These are phyloP conservation scores for Zancudomyces culisetae DNA, from an alignment of 371 early-diverging fungal species.

Conservation along the genomic window DNA sequence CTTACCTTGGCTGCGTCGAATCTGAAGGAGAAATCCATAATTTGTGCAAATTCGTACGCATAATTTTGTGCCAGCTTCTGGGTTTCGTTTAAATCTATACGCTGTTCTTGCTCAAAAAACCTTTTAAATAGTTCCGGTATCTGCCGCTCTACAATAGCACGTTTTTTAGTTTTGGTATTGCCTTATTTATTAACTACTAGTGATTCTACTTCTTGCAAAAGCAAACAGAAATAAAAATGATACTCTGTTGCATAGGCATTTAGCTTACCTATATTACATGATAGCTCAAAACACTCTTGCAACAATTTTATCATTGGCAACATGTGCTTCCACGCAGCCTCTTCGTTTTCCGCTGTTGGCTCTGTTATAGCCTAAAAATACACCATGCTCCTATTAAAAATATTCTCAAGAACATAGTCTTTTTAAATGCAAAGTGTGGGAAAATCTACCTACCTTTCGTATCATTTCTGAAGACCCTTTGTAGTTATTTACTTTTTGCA, in stretches of 20 bases:
- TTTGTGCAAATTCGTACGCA: constrained; percentile 34
- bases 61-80: not conserved
- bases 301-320: constrained; percentile 56
- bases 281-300: constrained; percentile 57
- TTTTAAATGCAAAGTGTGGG: not conserved
- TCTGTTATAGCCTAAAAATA: constrained; percentile 44
- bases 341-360: constrained; percentile 61
- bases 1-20: constrained; percentile 77
- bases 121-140: constrained; percentile 53
- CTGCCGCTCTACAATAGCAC: constrained; percentile 49
- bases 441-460: not conserved
- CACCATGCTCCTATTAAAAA: not conserved
- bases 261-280: constrained; percentile 39
- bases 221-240: not conserved
- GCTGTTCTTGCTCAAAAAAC: constrained; percentile 50
- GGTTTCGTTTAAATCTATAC: constrained; percentile 57
- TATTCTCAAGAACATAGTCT: not conserved
- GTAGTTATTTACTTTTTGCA: not conserved
- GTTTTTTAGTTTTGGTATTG: too few relatives aligned
- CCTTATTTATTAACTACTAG: not conserved
- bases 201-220: not conserved
- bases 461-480: constrained; percentile 3
- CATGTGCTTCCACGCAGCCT: constrained; percentile 66
- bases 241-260: not conserved
- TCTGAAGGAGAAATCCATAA: constrained; percentile 66